phyloP scores from a whole-genome alignment of 306 rosid species.

The Vicia villosa region DNA sequence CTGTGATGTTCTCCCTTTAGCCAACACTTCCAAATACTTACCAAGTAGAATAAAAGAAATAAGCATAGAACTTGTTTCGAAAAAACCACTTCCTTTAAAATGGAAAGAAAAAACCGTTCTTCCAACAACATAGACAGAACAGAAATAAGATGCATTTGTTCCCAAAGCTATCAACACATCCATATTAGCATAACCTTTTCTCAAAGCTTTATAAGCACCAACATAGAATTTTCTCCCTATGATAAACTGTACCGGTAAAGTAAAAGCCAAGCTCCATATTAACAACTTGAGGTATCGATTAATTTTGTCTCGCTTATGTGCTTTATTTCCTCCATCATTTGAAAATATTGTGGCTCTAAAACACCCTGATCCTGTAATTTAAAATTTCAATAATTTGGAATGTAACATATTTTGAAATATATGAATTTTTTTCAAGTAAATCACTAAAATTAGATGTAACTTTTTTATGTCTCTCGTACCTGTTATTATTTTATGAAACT shows the following conservation, averaged over 20 bases:
- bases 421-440: too few relatives aligned
- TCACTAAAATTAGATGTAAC: too few relatives aligned
- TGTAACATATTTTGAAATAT: too few relatives aligned
- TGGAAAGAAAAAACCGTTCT: conserved; percentile 59
- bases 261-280: conserved; percentile 63
- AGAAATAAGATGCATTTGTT: conserved; percentile 88
- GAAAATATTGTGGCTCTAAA: conserved; percentile 64
- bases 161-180: conserved; percentile 83
- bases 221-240: conserved; percentile 71
- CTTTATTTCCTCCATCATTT: conserved; percentile 51
- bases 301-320: conserved; percentile 54
- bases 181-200: conserved; percentile 76
- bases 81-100: conserved; percentile 74
- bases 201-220: conserved; percentile 69
- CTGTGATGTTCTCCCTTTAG: conserved; percentile 80
- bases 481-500: too few relatives aligned
- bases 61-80: conserved; percentile 86
- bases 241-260: conserved; percentile 76
- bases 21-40: conserved; percentile 79
- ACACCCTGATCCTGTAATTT: conserved; percentile 56
- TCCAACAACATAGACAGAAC: conserved; percentile 64
- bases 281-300: conserved; percentile 50
- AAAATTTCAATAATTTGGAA: too few relatives aligned
- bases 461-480: too few relatives aligned
- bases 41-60: conserved; percentile 79